Evolutionary conservation across 1,284 basidiomycete species (phyloP).

Genomic region (Dichomitus squalens): DNA sequence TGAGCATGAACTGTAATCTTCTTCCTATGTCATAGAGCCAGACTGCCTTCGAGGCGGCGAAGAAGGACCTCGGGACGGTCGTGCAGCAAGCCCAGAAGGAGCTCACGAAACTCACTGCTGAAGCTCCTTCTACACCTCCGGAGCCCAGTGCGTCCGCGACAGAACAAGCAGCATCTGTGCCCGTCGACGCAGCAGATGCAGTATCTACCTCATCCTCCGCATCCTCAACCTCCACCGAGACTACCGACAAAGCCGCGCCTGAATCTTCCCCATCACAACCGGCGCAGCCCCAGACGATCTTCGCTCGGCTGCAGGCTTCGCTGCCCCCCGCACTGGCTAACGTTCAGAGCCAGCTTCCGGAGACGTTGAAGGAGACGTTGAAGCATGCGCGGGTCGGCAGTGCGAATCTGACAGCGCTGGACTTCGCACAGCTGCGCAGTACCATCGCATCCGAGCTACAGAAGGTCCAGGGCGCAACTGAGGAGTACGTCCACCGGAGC

Average conservation of each 20-base stretch:
- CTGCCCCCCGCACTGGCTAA: slow-evolving; percentile 73
- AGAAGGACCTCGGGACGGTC: slow-evolving; percentile 77
- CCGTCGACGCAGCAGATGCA: background rate
- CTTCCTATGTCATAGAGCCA: slow-evolving; percentile 60
- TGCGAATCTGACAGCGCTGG: slow-evolving; percentile 41
- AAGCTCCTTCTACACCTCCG: slow-evolving; percentile 35
- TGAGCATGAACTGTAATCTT: background rate
- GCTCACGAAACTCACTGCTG: slow-evolving; percentile 61
- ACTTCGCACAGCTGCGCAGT: slow-evolving; percentile 65
- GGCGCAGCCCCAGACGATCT: slow-evolving; percentile 48
- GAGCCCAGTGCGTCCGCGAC: slow-evolving; percentile 17
- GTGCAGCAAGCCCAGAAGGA: slow-evolving; percentile 85
- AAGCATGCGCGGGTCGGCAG: slow-evolving; percentile 46
- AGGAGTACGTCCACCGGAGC: slow-evolving; percentile 82
- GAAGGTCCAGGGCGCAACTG: slow-evolving; percentile 73
- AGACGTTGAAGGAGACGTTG: slow-evolving; percentile 56
- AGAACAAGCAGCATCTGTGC: background rate
- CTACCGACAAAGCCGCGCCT: background rate
- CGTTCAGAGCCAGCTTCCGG: slow-evolving; percentile 55
- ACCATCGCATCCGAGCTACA: slow-evolving; percentile 73
- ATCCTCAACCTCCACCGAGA: background rate
- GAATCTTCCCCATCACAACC: slow-evolving; percentile 26
- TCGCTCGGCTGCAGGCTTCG: slow-evolving; percentile 71
- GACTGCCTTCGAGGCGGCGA: slow-evolving; percentile 68
- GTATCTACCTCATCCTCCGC: background rate